phyloP scores from a whole-genome alignment of 306 rosid species.

The Pterocarpus santalinus region DNA sequence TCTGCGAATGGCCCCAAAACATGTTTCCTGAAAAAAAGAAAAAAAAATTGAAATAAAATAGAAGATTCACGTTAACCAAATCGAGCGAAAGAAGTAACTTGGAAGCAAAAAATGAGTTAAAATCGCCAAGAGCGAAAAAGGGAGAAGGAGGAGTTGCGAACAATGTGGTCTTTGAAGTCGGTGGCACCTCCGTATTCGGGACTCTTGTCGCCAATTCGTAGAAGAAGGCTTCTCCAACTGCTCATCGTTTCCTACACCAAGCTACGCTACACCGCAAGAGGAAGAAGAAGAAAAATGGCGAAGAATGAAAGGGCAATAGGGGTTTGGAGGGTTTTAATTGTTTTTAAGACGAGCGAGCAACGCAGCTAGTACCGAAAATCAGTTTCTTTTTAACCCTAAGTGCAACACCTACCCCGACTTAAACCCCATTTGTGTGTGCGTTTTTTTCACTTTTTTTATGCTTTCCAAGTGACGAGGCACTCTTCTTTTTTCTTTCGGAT shows the following conservation, averaged over 20 bases:
- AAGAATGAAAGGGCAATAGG: neutral
- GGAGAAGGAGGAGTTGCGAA: constrained; percentile 44
- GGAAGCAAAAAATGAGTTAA: neutral
- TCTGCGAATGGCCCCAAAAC: constrained; percentile 82
- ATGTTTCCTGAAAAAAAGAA: constrained; percentile 71
- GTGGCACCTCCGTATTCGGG: constrained; percentile 83
- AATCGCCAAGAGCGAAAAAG: neutral
- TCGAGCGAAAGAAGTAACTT: neutral
- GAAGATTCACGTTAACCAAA: constrained; percentile 10
- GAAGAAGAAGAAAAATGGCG: neutral
- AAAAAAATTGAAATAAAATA: constrained; percentile 13
- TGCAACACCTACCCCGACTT: neutral
- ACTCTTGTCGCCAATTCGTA: constrained; percentile 89
- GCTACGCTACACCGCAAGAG: neutral
- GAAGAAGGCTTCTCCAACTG: constrained; percentile 86
- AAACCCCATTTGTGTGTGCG: too few relatives aligned
- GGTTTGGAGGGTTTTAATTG: constrained; percentile 51
- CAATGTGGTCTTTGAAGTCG: constrained; percentile 96
- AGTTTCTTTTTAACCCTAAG: constrained; percentile 49
- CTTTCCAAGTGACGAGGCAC: too few relatives aligned
- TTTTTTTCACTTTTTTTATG: neutral
- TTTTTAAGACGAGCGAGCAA: neutral
- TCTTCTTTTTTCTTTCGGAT: too few relatives aligned
- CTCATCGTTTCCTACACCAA: constrained; percentile 54
- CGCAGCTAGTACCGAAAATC: neutral